Conservation (phyloP, 129 eudicot genomes). For the Flaveria trinervia region DNA sequence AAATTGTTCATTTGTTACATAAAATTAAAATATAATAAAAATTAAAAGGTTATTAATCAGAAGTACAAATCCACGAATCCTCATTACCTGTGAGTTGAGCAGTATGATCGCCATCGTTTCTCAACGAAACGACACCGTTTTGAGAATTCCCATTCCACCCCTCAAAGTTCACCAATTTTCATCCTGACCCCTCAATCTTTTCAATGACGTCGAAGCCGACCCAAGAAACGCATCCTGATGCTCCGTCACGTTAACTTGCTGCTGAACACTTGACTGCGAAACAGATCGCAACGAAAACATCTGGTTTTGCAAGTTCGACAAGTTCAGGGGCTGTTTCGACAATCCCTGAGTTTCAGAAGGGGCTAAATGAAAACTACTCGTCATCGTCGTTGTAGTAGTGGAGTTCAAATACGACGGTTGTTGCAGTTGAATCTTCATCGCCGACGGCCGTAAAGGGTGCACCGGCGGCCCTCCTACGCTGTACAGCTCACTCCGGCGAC, state of each 20-base stretch:
- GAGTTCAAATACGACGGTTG: constrained; percentile 20
- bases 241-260: constrained; percentile 6
- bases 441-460: constrained; percentile 56
- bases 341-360: constrained; percentile 25
- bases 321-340: constrained; percentile 35
- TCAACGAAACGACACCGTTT: constrained; percentile 31
- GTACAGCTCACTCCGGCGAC: constrained; percentile 59
- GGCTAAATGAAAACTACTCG: constrained; percentile 32
- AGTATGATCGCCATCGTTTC: constrained; percentile 37
- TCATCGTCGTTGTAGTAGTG: not conserved
- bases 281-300: constrained; percentile 39
- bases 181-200: constrained; percentile 44
- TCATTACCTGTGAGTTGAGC: constrained; percentile 45
- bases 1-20: constrained; percentile 23
- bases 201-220: constrained; percentile 25
- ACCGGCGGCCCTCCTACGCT: constrained; percentile 38
- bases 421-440: constrained; percentile 50
- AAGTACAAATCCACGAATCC: constrained; percentile 60
- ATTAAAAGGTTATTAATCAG: constrained; percentile 38
- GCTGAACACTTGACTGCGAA: constrained; percentile 22
- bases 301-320: constrained; percentile 46
- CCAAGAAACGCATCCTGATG: constrained; percentile 23
- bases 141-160: constrained; percentile 25
- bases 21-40: constrained; percentile 11
- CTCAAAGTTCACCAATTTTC: constrained; percentile 36